Percentiles rank a stretch among this genome's conserved stretches.
These are phyloP conservation scores for Metschnikowia picachoensis DNA, from an alignment of 805 yeast genomes.

Conservation along the genomic window DNA sequence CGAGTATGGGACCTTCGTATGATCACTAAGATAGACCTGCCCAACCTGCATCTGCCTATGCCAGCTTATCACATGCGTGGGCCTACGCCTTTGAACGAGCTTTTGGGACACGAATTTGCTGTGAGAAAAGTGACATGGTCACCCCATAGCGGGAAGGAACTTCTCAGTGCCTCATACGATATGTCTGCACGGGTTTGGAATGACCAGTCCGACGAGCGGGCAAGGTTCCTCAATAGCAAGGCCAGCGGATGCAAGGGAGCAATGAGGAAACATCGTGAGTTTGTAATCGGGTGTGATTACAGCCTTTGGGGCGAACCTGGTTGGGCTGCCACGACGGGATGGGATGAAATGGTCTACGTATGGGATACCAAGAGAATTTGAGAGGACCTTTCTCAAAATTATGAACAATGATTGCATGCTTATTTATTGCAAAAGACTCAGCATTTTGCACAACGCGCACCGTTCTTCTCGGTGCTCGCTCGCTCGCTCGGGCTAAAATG, in stretches of 20 bases:
- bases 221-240: conserved; percentile 37
- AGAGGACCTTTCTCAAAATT: too few relatives aligned
- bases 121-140: conserved; percentile 83
- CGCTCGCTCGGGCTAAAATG: not conserved
- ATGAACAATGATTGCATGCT: too few relatives aligned
- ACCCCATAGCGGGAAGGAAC: conserved; percentile 71
- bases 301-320: conserved; percentile 96
- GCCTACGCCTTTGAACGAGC: conserved; percentile 69
- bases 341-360: conserved; percentile 93
- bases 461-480: too few relatives aligned
- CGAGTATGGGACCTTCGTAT: conserved; percentile 87
- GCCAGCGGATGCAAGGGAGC: conserved; percentile 53
- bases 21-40: conserved; percentile 42
- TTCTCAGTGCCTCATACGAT: conserved; percentile 81
- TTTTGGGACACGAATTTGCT: conserved; percentile 86
- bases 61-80: conserved; percentile 45
- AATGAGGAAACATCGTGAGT: conserved; percentile 75
- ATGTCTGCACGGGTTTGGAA: conserved; percentile 90
- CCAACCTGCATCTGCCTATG: conserved; percentile 32
- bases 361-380: conserved; percentile 65
- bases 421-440: too few relatives aligned
- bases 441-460: too few relatives aligned
- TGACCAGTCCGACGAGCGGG: conserved; percentile 61
- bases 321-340: conserved; percentile 90
- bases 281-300: conserved; percentile 93